Base-by-base conservation (phyloP, 129 eudicot genomes). In the Saposhnikovia divaricata region DNA sequence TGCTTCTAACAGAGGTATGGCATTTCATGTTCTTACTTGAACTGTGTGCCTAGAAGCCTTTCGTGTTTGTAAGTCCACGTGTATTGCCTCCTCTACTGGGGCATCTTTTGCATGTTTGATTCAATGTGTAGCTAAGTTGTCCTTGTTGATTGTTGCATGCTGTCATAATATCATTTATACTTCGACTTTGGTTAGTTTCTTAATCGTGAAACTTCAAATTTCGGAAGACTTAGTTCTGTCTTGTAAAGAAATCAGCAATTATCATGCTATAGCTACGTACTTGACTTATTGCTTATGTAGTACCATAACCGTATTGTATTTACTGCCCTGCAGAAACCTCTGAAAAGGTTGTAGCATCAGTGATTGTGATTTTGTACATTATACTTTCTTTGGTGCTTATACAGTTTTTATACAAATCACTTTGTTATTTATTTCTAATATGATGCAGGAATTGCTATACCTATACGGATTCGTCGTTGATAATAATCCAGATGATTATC, bases 371-470 rank as follows among this genome's bases (percentile, higher is more conserved):
- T 45, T 31, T 31, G 4, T 43, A 9, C 21, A 9, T 42, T 72
- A 9, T 23, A 25, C n/a, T 45, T 74, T 31, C 15, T 8, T 34
- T 74, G 10, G 40, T 43, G 59, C 40, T 45, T 45, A n/a, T 44
- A n/a, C 39, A 23, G 55, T 45, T 21, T 74, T 40, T 45, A 13
- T 4, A 25, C 23, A 25, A 45, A 40, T 72, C 23, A 50, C 75
- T 72, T 16, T 28, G 45, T 8, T 42, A 23, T 21, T 63, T 53
- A 14, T 51, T 59, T 66, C 57, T 51, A 65, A 19, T 77, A 61
- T 94, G 80, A 65, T 82, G 85, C 95, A 96, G 99, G 99, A 96
- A 76, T 89, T 96, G 84, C 87, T 96, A 38, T 96, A 89, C 87
- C 97, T 96, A 6, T 96, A 96, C 40, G 99, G 97, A 79, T 95